A percentile compares a stretch with the other conserved stretches of the same genome.
Conservation (phyloP, 2,329 filamentous ascomycete species). For the Colletotrichum sansevieriae region DNA sequence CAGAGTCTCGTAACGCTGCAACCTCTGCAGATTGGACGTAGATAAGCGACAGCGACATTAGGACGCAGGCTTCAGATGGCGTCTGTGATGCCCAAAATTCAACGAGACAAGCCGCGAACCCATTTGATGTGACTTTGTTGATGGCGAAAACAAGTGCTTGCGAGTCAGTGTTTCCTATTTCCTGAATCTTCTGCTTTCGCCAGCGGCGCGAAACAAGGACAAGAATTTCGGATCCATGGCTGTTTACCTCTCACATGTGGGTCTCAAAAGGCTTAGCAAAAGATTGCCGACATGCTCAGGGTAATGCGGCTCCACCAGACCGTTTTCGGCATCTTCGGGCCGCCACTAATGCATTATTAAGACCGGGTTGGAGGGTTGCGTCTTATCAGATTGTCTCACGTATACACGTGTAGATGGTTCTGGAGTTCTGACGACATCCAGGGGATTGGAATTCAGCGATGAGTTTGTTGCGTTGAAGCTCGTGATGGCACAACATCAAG, state of each 20-base stretch:
- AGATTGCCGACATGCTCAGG: slow-evolving; percentile 17
- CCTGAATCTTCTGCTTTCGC: neutral
- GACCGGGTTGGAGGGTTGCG: neutral
- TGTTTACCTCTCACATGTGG: slow-evolving; percentile 12
- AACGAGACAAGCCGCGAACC: neutral
- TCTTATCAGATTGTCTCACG: slow-evolving; percentile 11
- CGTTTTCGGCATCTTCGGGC: neutral
- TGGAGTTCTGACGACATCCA: neutral
- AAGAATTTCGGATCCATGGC: slow-evolving; percentile 7
- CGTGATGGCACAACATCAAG: too few relatives aligned
- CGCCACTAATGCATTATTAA: slow-evolving; percentile 13
- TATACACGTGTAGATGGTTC: neutral
- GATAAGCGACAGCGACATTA: neutral
- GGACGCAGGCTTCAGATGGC: neutral
- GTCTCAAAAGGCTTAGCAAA: slow-evolving; percentile 10
- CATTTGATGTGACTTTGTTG: neutral
- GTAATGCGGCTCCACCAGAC: slow-evolving; percentile 5
- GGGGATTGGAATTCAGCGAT: neutral
- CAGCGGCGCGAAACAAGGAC: neutral
- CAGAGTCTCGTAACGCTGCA: slow-evolving; percentile 3
- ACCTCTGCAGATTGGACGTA: neutral
- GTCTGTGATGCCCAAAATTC: neutral
- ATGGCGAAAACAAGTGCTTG: neutral
- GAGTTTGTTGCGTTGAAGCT: too few relatives aligned
- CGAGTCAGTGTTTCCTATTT: neutral